A percentile compares a stretch with the other conserved stretches of the same genome.
Evolutionary conservation across 1,284 basidiomycete species (phyloP).

Genomic region (Malassezia sp.): DNA sequence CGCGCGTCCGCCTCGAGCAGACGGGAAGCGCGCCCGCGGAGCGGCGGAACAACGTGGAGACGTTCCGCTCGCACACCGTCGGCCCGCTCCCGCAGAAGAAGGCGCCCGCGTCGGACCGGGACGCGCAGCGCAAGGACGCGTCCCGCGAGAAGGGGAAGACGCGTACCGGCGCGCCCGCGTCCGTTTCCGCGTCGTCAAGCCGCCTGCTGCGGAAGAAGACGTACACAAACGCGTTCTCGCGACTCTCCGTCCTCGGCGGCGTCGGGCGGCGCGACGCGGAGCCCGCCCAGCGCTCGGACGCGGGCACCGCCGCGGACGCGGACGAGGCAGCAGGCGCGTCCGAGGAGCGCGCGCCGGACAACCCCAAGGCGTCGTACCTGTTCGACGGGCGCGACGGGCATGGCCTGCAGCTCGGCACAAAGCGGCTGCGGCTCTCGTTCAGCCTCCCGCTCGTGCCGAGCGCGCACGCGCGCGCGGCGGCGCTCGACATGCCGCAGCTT

Average conservation of each 20-base stretch:
- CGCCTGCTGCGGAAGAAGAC: constrained; percentile 14
- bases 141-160: no score
- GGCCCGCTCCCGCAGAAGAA: constrained; percentile 26
- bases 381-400: constrained; percentile 39
- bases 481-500: constrained; percentile 25
- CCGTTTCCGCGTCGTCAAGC: no score
- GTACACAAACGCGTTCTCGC: constrained; percentile 28
- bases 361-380: constrained; percentile 34
- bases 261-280: constrained; percentile 17
- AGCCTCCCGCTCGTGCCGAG: constrained; percentile 37
- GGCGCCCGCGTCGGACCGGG: neutral
- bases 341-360: constrained; percentile 9
- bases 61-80: constrained; percentile 34
- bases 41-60: constrained; percentile 33
- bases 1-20: constrained; percentile 27
- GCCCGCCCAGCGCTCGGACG: neutral
- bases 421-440: constrained; percentile 41
- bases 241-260: constrained; percentile 36
- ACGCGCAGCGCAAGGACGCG: neutral
- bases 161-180: neutral
- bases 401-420: constrained; percentile 35
- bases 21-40: constrained; percentile 28
- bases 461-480: constrained; percentile 17
- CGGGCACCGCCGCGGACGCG: neutral
- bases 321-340: no score